A percentile compares a stretch with the other conserved stretches of the same genome.
These are phyloP conservation scores for Kluyveromyces wickerhamii DNA, from an alignment of 805 yeast genomes.

Conservation along the genomic window DNA sequence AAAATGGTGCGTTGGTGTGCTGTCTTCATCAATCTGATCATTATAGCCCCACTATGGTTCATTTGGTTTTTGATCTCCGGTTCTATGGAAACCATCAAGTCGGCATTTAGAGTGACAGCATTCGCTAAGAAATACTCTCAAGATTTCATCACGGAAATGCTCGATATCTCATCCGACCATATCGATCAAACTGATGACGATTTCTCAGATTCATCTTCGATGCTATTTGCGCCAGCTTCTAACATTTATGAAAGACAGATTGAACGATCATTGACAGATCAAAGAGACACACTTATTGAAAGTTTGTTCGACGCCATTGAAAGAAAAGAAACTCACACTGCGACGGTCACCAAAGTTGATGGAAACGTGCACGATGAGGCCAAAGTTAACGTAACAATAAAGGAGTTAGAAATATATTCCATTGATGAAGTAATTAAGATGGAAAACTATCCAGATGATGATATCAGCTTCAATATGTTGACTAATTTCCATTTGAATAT, in stretches of 20 bases:
- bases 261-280: conserved; percentile 45
- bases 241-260: conserved; percentile 25
- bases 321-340: conserved; percentile 17
- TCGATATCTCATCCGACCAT: conserved; percentile 12
- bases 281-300: conserved; percentile 57
- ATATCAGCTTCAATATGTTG: conserved; percentile 8
- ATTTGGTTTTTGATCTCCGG: conserved; percentile 44
- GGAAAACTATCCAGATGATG: neutral
- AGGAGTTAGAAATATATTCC: conserved; percentile 13
- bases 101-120: conserved; percentile 32
- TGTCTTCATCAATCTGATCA: conserved; percentile 36
- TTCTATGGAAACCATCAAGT: conserved; percentile 33
- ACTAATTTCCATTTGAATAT: conserved; percentile 13
- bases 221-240: conserved; percentile 6
- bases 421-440: conserved; percentile 10
- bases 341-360: conserved; percentile 14
- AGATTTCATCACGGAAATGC: conserved; percentile 19
- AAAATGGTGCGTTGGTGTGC: conserved; percentile 41
- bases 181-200: conserved; percentile 9
- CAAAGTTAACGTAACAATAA: conserved; percentile 11
- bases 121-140: conserved; percentile 23
- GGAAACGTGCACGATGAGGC: conserved; percentile 4
- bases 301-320: conserved; percentile 52
- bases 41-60: conserved; percentile 59
- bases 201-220: conserved; percentile 10